Conservation (phyloP, 805 yeast genomes). For the Wickerhamiella alocasiicola region DNA sequence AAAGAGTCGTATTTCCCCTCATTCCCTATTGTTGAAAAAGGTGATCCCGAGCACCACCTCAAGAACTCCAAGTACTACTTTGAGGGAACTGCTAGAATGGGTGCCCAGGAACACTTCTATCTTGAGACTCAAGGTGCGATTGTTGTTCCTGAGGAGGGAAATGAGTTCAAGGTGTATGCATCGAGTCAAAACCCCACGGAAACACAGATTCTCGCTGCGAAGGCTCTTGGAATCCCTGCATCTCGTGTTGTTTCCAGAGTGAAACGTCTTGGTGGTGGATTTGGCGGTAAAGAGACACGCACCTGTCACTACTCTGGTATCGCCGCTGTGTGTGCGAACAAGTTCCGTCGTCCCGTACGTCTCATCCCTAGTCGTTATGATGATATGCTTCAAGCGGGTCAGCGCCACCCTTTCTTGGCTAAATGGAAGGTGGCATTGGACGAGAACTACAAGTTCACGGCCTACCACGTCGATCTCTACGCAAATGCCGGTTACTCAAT, state of each 20-base stretch:
- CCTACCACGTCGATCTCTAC: slow-evolving; percentile 30
- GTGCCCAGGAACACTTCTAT: slow-evolving; percentile 40
- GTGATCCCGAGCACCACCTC: slow-evolving; percentile 33
- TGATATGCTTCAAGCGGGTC: slow-evolving; percentile 37
- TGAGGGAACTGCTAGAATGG: slow-evolving; percentile 32
- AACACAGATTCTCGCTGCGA: slow-evolving; percentile 34
- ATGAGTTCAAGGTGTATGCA: slow-evolving; percentile 34
- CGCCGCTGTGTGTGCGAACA: slow-evolving; percentile 34
- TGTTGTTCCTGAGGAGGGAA: slow-evolving; percentile 34
- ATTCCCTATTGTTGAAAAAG: slow-evolving; percentile 28
- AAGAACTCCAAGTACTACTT: slow-evolving; percentile 26
- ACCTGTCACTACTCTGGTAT: slow-evolving; percentile 31
- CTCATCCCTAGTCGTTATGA: slow-evolving; percentile 32
- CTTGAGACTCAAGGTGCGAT: slow-evolving; percentile 36
- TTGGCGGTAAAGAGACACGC: slow-evolving; percentile 39
- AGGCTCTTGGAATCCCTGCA: slow-evolving; percentile 34
- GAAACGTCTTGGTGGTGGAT: slow-evolving; percentile 39
- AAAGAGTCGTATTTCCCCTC: slow-evolving; percentile 32
- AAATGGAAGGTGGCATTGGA: slow-evolving; percentile 35
- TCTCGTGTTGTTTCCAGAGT: slow-evolving; percentile 32
- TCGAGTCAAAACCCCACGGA: slow-evolving; percentile 37
- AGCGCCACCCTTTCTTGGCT: slow-evolving; percentile 36
- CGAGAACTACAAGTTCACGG: slow-evolving; percentile 32
- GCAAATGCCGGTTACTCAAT: slow-evolving; percentile 40
- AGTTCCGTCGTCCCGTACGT: slow-evolving; percentile 33